Evolutionary conservation across 2,329 filamentous ascomycete species (phyloP), one percentile per base, ranked within the genome.

Genomic region (Botryotinia convoluta): DNA sequence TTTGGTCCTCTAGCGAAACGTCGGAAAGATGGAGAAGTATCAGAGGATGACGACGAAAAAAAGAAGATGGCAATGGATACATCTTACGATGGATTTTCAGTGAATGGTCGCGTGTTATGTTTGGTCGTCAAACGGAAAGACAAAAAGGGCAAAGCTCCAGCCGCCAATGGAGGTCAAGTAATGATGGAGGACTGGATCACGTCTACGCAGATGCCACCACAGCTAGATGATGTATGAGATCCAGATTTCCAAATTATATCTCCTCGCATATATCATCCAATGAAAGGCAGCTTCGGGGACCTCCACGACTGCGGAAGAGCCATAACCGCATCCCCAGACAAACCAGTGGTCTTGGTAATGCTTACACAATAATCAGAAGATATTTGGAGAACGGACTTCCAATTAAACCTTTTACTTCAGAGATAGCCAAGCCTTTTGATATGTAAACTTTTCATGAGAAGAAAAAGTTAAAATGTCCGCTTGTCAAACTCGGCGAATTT

Each of bases 71-170:
- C 88, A 32, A 89, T 98, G 85, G 91, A 92, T 75, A 96, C 95
- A 39, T 91, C 90, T 22, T 99, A 98, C 83, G 94, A 98, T 79
- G 95, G 96, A 14, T 98, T 98, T 83, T 93, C 92, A 78, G 98
- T 99, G 80, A 97, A 97, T 83, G 94, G 96, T 18, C 92, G 94
- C 77, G 94, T 97, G 64, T 85, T 99, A 39, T 98, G 95, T 82
- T 86, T 99, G 74, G 92, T 99, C 14, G 91, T 99, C 79, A 91
- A 90, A 82, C 93, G 92, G 81, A 90, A 92, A 75, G 91, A 90
- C 65, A 85, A 83, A 77, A 87, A 83, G 77, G 81, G 82, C 64
- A 82, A 79, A 76, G 77, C 77, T 68, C 76, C 79, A 62, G 32
- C 32, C 5, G 57, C 29, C 74, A 75, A 76, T 18, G 84, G 83